Conservation (phyloP, 1,284 basidiomycete species). For the Ganoderma lingzhi region DNA sequence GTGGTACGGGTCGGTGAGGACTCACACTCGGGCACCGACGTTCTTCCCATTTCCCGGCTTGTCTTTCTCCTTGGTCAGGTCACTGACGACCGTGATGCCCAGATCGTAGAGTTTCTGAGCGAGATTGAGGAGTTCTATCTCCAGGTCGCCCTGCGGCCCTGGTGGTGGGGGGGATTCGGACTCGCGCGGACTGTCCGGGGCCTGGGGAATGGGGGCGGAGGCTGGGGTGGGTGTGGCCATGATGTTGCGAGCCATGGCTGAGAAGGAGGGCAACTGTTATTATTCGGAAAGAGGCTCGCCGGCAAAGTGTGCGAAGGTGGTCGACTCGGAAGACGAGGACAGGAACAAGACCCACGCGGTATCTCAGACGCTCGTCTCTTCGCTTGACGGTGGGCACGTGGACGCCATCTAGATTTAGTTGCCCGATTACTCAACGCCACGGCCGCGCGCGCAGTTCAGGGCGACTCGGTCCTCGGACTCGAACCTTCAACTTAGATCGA, state of each 20-base stretch:
- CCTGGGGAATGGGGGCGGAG: constrained; percentile 40
- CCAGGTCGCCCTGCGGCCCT: constrained; percentile 75
- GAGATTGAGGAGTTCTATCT: constrained; percentile 76
- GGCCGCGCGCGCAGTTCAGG: not conserved
- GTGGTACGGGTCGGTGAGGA: constrained; percentile 17
- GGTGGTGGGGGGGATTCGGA: constrained; percentile 74
- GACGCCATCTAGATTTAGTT: not conserved
- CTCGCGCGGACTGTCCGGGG: constrained; percentile 75
- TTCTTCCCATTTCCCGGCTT: constrained; percentile 72
- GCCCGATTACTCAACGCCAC: constrained; percentile 3
- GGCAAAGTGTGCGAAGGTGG: constrained; percentile 6
- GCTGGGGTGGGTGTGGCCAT: constrained; percentile 27
- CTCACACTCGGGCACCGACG: constrained; percentile 73
- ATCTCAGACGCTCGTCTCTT: not conserved
- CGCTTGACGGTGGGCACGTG: not conserved
- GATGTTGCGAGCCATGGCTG: constrained; percentile 31
- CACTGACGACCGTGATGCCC: constrained; percentile 80
- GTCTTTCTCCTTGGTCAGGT: constrained; percentile 79
- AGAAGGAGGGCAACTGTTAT: not conserved
- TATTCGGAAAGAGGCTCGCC: not conserved
- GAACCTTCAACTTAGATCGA: not conserved
- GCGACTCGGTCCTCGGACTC: not conserved
- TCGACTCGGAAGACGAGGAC: constrained; percentile 1
- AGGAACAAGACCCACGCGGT: constrained; percentile 13
- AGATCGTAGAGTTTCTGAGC: constrained; percentile 80